phyloP scores from a whole-genome alignment of 352 stramenopile species.

The Phytopythium montanum region DNA sequence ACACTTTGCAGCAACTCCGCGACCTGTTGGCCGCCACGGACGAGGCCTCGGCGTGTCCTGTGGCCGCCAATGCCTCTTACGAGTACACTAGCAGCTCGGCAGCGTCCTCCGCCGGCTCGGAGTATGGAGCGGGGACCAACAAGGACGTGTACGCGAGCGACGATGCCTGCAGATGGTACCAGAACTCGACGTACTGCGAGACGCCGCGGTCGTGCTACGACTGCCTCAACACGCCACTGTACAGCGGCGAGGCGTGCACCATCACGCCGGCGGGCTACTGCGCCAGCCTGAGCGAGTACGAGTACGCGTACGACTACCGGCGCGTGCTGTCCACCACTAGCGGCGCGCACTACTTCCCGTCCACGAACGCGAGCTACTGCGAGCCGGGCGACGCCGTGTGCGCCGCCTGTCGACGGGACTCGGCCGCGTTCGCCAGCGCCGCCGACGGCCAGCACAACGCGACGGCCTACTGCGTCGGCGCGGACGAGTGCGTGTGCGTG shows the following conservation, averaged over 20 bases:
- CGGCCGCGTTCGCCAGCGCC: constrained; percentile 21
- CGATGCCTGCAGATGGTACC: constrained; percentile 57
- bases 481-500: constrained; percentile 44
- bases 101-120: neutral
- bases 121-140: neutral
- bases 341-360: constrained; percentile 46
- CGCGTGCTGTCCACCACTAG: constrained; percentile 18
- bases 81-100: constrained; percentile 11
- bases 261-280: constrained; percentile 56
- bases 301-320: constrained; percentile 37
- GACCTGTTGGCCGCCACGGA: constrained; percentile 14
- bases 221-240: constrained; percentile 44
- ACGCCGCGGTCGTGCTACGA: constrained; percentile 48
- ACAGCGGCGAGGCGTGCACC: constrained; percentile 38
- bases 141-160: constrained; percentile 36
- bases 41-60: constrained; percentile 20
- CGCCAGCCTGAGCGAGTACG: constrained; percentile 39
- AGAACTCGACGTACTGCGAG: constrained; percentile 50
- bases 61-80: constrained; percentile 31
- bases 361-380: constrained; percentile 59
- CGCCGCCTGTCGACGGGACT: constrained; percentile 14
- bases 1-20: constrained; percentile 32
- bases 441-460: constrained; percentile 20
- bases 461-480: constrained; percentile 40
- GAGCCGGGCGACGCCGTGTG: constrained; percentile 28